Base-by-base conservation (phyloP, 768 basidiomycete genomes). In the Suillus occidentalis region DNA sequence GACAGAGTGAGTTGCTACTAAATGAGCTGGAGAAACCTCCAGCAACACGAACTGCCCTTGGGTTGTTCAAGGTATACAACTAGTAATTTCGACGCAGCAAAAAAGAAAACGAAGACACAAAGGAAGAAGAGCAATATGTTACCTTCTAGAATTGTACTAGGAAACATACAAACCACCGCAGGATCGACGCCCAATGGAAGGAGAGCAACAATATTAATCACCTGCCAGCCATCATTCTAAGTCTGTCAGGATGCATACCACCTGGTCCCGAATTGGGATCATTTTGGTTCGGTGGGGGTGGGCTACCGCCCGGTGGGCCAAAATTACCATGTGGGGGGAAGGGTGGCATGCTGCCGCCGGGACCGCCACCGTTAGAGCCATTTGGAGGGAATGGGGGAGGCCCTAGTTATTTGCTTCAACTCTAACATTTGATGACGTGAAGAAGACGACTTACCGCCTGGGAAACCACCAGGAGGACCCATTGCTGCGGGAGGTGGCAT, bases 181-280 rank as follows among this genome's bases (percentile, higher is more conserved):
- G n/a, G 20, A 31, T 49, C n/a, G 45, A 18, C 22, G 12, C 25
- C 22, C n/a, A 36, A 45, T 9, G 20, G 34, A 52, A 40, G n/a
- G 47, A 55, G 43, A 57, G n/a, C 2, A 42, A 39, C 70, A 61
- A n/a, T n/a, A n/a, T n/a, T n/a, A n/a, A 72, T 53, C 73, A 67
- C 49, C 76, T 69, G 60, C 73, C 72, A 61, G 76, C 83, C 88
- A 94, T 87, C 92, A 94, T 93, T 65, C 91, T 83, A 75, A 91
- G 70, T 65, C 92, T 84, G 76, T 94, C 92, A 12, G 92, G 92
- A 74, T 94, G 92, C 68, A 94, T 93, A n/a, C 83, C 84, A n/a
- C 82, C 86, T 50, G 89, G 87, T 22, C 84, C 83, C 22, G 74
- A 74, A 69, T 68, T 75, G 25, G 74, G 2, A 3, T 67, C 70